phyloP scores from a whole-genome alignment of 345 rosid genomes.

The Rhizophora apiculata region DNA sequence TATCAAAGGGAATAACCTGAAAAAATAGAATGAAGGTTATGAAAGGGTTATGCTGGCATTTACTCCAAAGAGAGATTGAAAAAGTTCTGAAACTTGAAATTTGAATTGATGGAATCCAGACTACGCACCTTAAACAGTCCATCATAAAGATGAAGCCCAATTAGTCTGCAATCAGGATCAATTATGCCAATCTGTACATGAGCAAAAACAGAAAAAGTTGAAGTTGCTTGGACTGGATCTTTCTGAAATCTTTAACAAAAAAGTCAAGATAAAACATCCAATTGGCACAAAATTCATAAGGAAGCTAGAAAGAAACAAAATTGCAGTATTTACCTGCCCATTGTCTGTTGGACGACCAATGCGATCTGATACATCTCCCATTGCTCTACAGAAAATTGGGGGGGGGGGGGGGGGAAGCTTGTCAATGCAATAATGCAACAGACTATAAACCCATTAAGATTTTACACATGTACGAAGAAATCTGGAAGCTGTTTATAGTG shows the following conservation, averaged over 20 bases:
- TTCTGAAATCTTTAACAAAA: not conserved
- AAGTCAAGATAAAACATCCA: not conserved
- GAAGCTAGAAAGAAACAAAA: slow-evolving; percentile 1
- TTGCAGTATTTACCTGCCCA: slow-evolving; percentile 63
- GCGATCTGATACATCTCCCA: slow-evolving; percentile 97
- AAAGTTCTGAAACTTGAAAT: not conserved
- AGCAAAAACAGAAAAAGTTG: slow-evolving; percentile 1
- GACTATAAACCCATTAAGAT: not conserved
- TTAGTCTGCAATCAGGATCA: slow-evolving; percentile 92
- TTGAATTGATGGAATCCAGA: slow-evolving; percentile 2
- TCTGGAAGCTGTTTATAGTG: not conserved
- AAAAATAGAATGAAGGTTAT: slow-evolving; percentile 8
- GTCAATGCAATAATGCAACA: slow-evolving; percentile 1
- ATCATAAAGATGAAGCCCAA: slow-evolving; percentile 94
- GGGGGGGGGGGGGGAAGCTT: not conserved
- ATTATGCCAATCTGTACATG: slow-evolving; percentile 79
- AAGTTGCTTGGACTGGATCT: not conserved
- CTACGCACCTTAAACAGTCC: slow-evolving; percentile 81
- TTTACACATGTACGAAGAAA: no score
- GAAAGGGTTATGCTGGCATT: not conserved
- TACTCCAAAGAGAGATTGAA: no score
- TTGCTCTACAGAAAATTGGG: slow-evolving; percentile 47
- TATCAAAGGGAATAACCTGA: slow-evolving; percentile 94
- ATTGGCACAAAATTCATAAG: not conserved
- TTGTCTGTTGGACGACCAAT: slow-evolving; percentile 88